Percentiles rank a stretch among this genome's conserved stretches.
Conservation (phyloP, 495 filamentous ascomycete genomes). For the Penicillium roqueforti region DNA sequence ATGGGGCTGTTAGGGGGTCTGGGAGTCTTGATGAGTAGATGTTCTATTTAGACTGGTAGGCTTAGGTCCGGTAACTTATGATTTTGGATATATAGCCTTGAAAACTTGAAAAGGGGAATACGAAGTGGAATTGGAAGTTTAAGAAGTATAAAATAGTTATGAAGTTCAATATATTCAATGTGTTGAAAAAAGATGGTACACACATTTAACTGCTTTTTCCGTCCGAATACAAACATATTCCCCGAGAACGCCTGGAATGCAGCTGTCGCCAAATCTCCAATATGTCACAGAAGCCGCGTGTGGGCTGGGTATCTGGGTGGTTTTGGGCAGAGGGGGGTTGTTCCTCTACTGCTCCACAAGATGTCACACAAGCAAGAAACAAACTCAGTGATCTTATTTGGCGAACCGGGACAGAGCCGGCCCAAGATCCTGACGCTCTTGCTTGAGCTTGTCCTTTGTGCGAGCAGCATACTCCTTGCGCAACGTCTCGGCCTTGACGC, state of each 20-base stretch:
- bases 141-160: not conserved
- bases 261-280: slow-evolving; percentile 20
- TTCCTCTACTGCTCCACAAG: slow-evolving; percentile 8
- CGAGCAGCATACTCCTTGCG: slow-evolving; percentile 60
- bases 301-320: slow-evolving; percentile 26
- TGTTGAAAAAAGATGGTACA: slow-evolving; percentile 10
- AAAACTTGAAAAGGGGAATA: not conserved
- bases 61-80: not conserved
- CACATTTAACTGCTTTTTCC: slow-evolving; percentile 17
- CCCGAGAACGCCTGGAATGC: slow-evolving; percentile 32
- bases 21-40: slow-evolving; percentile 38
- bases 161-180: slow-evolving; percentile 11
- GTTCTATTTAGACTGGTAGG: not conserved
- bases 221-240: slow-evolving; percentile 23
- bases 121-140: not conserved
- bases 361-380: slow-evolving; percentile 21
- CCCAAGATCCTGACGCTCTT: slow-evolving; percentile 58
- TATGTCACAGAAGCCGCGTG: slow-evolving; percentile 18
- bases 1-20: slow-evolving; percentile 45
- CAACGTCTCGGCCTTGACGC: slow-evolving; percentile 62
- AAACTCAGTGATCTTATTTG: slow-evolving; percentile 32
- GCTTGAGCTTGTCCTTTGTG: slow-evolving; percentile 60
- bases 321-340: slow-evolving; percentile 3
- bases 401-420: slow-evolving; percentile 70
- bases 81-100: not conserved